A percentile compares a stretch with the other conserved stretches of the same genome.
These are phyloP conservation scores for Lindgomyces ingoldianus DNA, from an alignment of 495 filamentous ascomycete species.

Conservation along the genomic window DNA sequence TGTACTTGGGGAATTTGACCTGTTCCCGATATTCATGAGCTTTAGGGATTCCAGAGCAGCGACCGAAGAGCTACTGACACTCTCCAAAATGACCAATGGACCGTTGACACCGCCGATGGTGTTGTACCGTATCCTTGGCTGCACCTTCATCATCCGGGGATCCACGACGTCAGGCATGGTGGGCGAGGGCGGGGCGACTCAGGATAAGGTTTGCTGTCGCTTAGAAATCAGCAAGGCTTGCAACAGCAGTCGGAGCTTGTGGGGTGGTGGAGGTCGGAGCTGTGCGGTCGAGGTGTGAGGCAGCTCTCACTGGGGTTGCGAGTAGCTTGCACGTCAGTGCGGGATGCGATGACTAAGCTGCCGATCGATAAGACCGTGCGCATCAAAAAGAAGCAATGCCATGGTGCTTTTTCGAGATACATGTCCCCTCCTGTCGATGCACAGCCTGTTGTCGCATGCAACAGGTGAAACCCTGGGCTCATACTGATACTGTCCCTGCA, in stretches of 20 bases:
- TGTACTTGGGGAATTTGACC: constrained; percentile 97
- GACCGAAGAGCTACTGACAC: constrained; percentile 55
- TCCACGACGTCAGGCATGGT: constrained; percentile 57
- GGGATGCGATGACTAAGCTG: constrained; percentile 9
- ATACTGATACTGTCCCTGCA: too few relatives aligned
- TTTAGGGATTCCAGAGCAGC: neutral
- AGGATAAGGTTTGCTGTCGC: neutral
- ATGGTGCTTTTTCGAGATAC: neutral
- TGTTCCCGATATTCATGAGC: constrained; percentile 43
- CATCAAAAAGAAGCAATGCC: neutral
- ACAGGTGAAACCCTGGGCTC: too few relatives aligned
- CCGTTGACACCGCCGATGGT: constrained; percentile 98
- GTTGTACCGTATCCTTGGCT: constrained; percentile 92
- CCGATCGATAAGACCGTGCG: neutral
- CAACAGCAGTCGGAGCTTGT: neutral
- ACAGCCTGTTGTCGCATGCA: too few relatives aligned
- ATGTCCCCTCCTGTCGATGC: too few relatives aligned
- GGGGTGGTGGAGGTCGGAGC: constrained; percentile 21
- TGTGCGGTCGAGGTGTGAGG: constrained; percentile 23
- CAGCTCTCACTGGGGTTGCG: constrained; percentile 1
- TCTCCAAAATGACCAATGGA: constrained; percentile 93
- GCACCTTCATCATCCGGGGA: constrained; percentile 77
- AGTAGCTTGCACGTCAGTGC: constrained; percentile 14
- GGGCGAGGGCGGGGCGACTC: constrained; percentile 5
- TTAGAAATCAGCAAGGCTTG: neutral